phyloP scores from a whole-genome alignment of 345 rosid genomes.

The Pistacia integerrima region DNA sequence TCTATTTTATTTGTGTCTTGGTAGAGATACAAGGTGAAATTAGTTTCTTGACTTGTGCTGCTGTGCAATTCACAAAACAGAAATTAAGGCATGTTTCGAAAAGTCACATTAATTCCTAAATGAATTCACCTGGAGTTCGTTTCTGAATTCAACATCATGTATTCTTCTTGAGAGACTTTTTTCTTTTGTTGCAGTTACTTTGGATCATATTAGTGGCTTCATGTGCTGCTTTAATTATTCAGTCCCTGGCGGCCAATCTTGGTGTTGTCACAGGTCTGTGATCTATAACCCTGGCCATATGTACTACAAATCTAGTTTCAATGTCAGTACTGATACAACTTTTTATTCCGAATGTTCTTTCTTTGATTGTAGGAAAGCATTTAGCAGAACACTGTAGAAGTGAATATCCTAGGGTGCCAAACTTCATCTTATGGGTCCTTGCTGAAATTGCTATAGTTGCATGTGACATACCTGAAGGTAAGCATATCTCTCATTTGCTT shows the following conservation, averaged over 20 bases:
- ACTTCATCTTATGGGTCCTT: conserved; percentile 79
- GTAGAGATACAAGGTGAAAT: neutral
- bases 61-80: neutral
- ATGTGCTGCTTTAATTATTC: conserved; percentile 87
- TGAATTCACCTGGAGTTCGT: neutral
- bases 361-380: conserved; percentile 64
- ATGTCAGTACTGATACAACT: neutral
- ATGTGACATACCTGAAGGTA: conserved; percentile 97
- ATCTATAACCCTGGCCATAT: neutral
- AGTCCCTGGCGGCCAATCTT: conserved; percentile 90
- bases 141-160: neutral
- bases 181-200: conserved; percentile 56
- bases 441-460: conserved; percentile 92
- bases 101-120: neutral
- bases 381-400: conserved; percentile 89
- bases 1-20: neutral
- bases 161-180: conserved; percentile 11
- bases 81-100: neutral
- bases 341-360: conserved; percentile 9
- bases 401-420: conserved; percentile 76
- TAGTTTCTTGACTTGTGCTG: neutral
- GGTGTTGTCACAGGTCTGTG: conserved; percentile 88
- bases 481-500: conserved; percentile 19
- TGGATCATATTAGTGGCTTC: conserved; percentile 97
- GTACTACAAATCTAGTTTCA: neutral